Base-by-base conservation (phyloP, 2,329 filamentous ascomycete species). In the Sporothrix brunneoviolacea region DNA sequence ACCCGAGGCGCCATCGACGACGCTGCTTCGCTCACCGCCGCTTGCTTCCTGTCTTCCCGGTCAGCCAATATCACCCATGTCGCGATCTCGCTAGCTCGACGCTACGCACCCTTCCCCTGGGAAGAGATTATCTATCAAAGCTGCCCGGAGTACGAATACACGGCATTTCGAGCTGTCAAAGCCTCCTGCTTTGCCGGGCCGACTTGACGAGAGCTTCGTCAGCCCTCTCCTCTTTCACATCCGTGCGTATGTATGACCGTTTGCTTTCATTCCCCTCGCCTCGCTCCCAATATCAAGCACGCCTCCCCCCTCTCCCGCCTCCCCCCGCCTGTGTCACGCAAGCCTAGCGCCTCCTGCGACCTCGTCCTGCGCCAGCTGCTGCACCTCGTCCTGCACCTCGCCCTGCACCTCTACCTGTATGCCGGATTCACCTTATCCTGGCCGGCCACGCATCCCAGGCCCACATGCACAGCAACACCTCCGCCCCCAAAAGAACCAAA, bases 261-360 rank as follows among this genome's bases (percentile, higher is more conserved):
- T 37, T 27, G 9, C 18, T 32, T 32, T 8, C 38, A 33, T 44
- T 36, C 28, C 13, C 4, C 21, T 21, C 42, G 18, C 22, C 13
- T 37, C 5, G 24, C 40, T 27, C 12, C 40, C 19, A 9, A 43
- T 41, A 22, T 27, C 21, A 30, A 28, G 4, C 47, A 27, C 19
- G 3, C 8, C 15, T 28, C n/a, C 21, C 8, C n/a, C 13, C 30
- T 28, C 37, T 39, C 18, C 27, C 36, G 8, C 44, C 21, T 30
- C n/a, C 38, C 30, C 38, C 30, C 15, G 21, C 19, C 21, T 41
- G 37, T 48, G 38, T 42, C 46, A 42, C 46, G 21, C 30, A 27
- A n/a, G 37, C 21, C 46, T 42, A 41, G 46, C 21, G 37, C 19
- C 30, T 42, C 28, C 28, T 47, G 44, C 27, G 39, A 37, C 33